A percentile compares a stretch with the other conserved stretches of the same genome.
Evolutionary conservation across 306 rosid species (phyloP).

Genomic region (Hippophae rhamnoides): DNA sequence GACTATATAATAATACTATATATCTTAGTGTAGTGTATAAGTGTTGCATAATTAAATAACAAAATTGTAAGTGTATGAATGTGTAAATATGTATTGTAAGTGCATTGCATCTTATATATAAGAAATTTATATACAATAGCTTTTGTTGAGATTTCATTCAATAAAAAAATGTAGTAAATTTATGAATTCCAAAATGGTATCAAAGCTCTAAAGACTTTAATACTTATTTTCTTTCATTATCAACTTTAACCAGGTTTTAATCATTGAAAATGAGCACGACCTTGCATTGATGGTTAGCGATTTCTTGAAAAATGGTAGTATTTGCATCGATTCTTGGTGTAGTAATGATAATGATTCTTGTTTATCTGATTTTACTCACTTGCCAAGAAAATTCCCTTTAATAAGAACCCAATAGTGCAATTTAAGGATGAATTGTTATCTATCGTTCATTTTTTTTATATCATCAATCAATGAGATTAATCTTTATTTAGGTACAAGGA

Average conservation of each 20-base stretch:
- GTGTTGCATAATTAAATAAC: too few relatives aligned
- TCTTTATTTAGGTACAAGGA: constrained; percentile 18
- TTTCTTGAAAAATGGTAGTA: constrained; percentile 81
- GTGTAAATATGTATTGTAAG: too few relatives aligned
- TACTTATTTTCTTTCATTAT: too few relatives aligned
- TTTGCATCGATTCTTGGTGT: constrained; percentile 75
- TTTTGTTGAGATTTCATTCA: too few relatives aligned
- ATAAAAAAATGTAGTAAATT: too few relatives aligned
- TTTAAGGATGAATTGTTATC: constrained; percentile 63
- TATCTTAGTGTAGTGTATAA: too few relatives aligned
- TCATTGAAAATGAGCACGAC: constrained; percentile 87
- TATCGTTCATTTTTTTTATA: constrained; percentile 54
- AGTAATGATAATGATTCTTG: constrained; percentile 88
- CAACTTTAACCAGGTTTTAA: constrained; percentile 56
- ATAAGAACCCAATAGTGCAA: constrained; percentile 48
- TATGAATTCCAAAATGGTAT: too few relatives aligned
- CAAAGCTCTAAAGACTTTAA: too few relatives aligned
- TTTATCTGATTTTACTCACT: constrained; percentile 61
- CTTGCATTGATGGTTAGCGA: constrained; percentile 80
- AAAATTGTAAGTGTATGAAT: too few relatives aligned
- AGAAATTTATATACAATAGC: too few relatives aligned
- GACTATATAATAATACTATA: too few relatives aligned
- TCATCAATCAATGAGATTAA: constrained; percentile 51
- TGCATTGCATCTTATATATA: too few relatives aligned
- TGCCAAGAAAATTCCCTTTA: constrained; percentile 59